Base-by-base conservation (phyloP, 1,139 yeast species). In the Geotrichum klebahnii region DNA sequence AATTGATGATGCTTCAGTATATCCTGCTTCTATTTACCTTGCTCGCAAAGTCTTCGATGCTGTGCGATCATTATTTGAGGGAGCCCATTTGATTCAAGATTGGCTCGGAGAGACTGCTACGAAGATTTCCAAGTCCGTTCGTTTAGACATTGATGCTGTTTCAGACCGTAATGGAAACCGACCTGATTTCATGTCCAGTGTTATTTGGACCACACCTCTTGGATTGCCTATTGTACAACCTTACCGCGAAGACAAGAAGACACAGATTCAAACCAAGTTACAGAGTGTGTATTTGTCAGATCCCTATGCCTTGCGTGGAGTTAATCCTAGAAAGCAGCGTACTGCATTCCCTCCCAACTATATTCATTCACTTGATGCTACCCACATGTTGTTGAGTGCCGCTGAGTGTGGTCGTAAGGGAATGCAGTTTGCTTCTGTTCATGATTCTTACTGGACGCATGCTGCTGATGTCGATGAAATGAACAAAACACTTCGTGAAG, bases 361-460 rank as follows among this genome's bases (percentile, higher is more conserved):
- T 65, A 87, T 92, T 50, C 99, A 92, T 65, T 90, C 97, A 0
- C 74, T 92, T 56, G 99, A 92, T 72, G 97, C 98, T 0, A 84
- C 97, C 0, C 98, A 92, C 65, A 92, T 92, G 98, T 74, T 92
- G 52, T 73, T 90, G 76, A 84, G 96, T 9, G 95, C 97, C 0
- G 74, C 80, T 44, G 81, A 80, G 22, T 89, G 97, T 67, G 80
- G 84, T n/a, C 75, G 79, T 42, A 65, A 66, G 3, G 80, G 78
- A 0, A 67, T 92, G 50, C 73, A 81, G n/a, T 92, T 94, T 74
- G 97, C 98, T 0, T 83, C 97, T 0, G 99, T 92, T 31, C 99
- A 92, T 68, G 99, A 92, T 67, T 90, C 97, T 1, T 92, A 87
- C 66, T 92, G 99, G 99, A 89, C 98, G 0, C 98, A 94, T 67